Conservation (phyloP, 192 early-diverging fungal genomes). For the Podochytrium sp. region DNA sequence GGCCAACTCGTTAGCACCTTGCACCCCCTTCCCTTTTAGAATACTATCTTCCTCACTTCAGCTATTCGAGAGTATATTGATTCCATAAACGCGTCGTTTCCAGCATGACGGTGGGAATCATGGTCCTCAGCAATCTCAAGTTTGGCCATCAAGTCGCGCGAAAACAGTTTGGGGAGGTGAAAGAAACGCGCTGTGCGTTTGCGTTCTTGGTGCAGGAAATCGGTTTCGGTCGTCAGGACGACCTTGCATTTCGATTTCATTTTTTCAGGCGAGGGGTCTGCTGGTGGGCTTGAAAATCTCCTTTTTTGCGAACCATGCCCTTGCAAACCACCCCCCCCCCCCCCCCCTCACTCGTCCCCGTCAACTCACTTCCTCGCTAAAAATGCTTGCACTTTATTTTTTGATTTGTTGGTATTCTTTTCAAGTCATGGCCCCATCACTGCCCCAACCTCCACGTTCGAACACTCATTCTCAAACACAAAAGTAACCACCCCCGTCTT, state of each 20-base stretch:
- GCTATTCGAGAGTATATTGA: neutral
- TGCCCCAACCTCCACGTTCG: slow-evolving; percentile 1
- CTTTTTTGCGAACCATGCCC: no score
- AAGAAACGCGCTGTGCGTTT: slow-evolving; percentile 11
- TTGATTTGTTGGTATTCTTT: no score
- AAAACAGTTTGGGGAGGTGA: slow-evolving; percentile 23
- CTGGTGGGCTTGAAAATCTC: no score
- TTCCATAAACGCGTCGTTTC: neutral
- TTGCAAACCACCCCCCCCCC: no score
- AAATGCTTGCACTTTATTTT: no score
- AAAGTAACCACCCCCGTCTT: slow-evolving; percentile 44
- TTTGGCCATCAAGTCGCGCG: slow-evolving; percentile 6
- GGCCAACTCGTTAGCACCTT: no score
- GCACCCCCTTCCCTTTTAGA: no score
- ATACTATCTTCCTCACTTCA: neutral
- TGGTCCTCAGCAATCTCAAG: slow-evolving; percentile 13
- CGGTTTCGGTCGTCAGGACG: neutral
- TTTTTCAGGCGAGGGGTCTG: no score
- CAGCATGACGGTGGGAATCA: neutral
- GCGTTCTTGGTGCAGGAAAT: neutral
- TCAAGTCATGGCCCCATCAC: no score
- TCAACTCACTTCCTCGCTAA: no score
- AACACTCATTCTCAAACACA: slow-evolving; percentile 57
- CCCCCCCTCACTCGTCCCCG: no score
- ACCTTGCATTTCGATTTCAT: neutral